Evolutionary conservation across 257 asterid species (phyloP).

Genomic region (Solanum ossicruentum): DNA sequence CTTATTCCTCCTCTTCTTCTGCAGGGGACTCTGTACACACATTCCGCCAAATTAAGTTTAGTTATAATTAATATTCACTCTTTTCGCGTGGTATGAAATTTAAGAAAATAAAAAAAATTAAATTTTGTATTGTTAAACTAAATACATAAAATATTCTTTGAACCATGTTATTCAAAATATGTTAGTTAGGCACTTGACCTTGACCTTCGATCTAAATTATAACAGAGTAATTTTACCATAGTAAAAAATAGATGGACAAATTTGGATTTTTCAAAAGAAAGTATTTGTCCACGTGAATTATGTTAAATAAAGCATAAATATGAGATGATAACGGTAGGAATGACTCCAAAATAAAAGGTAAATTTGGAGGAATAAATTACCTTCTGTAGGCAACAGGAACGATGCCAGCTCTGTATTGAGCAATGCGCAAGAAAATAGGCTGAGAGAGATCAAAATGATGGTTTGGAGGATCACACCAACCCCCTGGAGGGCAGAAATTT

Average conservation of each 20-base stretch:
- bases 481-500: slow-evolving; percentile 92
- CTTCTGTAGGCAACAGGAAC: slow-evolving; percentile 78
- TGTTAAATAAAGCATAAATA: neutral
- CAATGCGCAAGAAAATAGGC: slow-evolving; percentile 66
- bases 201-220: neutral
- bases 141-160: too few relatives aligned
- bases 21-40: slow-evolving; percentile 56
- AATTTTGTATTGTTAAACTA: too few relatives aligned
- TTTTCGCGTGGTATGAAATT: too few relatives aligned
- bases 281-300: neutral
- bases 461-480: slow-evolving; percentile 90
- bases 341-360: neutral
- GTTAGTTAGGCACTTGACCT: too few relatives aligned
- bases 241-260: neutral
- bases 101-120: too few relatives aligned
- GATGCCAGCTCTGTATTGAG: slow-evolving; percentile 70
- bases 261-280: neutral
- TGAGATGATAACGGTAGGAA: neutral
- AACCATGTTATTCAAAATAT: too few relatives aligned
- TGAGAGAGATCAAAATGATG: slow-evolving; percentile 83
- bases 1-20: slow-evolving; percentile 83
- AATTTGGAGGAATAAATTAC: slow-evolving; percentile 7
- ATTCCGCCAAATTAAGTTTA: neutral
- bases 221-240: neutral
- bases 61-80: too few relatives aligned